These are phyloP conservation scores for Abrus precatorius DNA, from an alignment of 306 rosid genomes.

Conservation along the genomic window DNA sequence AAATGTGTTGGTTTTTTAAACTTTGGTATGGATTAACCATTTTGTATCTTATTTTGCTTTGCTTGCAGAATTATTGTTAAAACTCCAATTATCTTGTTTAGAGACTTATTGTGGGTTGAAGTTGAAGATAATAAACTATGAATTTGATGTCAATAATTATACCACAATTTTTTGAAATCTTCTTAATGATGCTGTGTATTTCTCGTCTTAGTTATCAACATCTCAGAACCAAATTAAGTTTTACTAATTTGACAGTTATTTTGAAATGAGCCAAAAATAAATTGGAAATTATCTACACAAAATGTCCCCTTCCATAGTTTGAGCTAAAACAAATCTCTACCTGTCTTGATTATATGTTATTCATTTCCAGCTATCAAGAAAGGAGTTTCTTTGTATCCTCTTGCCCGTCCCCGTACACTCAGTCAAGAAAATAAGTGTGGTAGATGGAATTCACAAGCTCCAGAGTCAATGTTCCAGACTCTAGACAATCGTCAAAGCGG, in stretches of 20 bases:
- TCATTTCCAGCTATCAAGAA: constrained; percentile 6
- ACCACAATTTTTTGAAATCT: background rate
- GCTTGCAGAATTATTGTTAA: constrained; percentile 9
- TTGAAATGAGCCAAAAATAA: background rate
- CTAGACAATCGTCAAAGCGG: constrained; percentile 59
- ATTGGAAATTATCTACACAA: background rate
- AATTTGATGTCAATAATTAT: constrained; percentile 3
- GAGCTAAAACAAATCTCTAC: constrained; percentile 14
- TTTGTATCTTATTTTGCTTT: constrained; percentile 23
- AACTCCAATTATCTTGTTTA: constrained; percentile 21
- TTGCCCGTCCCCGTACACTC: background rate
- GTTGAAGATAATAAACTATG: constrained; percentile 24
- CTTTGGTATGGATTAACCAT: background rate
- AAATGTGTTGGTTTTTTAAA: constrained; percentile 19
- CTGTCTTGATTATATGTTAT: constrained; percentile 12
- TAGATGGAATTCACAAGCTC: constrained; percentile 55
- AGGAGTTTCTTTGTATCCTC: background rate
- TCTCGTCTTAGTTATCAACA: background rate
- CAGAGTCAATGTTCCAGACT: constrained; percentile 39
- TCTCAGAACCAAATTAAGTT: background rate
- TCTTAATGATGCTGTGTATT: background rate
- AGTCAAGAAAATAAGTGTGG: constrained; percentile 25
- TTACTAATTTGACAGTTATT: background rate
- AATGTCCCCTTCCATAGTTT: background rate
- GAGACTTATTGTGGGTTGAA: constrained; percentile 12